Evolutionary conservation across 345 rosid genomes (phyloP), one percentile per base, ranked within the genome.

Genomic region (Sapria himalayana): DNA sequence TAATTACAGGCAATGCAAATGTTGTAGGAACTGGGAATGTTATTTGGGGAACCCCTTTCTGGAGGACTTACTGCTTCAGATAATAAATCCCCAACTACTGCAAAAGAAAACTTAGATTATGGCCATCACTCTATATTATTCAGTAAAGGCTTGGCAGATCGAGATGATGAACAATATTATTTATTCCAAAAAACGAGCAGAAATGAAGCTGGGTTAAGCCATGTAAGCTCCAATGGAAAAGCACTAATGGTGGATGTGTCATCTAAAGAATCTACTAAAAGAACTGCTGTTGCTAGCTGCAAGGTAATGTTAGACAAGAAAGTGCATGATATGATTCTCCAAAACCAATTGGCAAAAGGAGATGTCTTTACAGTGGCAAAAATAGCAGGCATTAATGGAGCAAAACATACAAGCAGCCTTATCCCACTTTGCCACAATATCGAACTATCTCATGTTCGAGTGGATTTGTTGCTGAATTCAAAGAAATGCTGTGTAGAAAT

Each of bases 231-330:
- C 40, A 23, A 57, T 1, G 86, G 94, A 34, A 89, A 76, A 60
- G 95, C 95, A 7, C 77, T 74, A 52, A 89, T 82, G 98, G 92
- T 89, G 48, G 86, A 89, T 59, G 98, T 79, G 51, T 82, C 93
- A 31, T 66, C 73, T 12, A 89, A 89, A 45, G 70, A 60, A 45
- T 41, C 33, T 39, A 76, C 60, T 33, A 74, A 61, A 39, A 69
- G 95, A 67, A 72, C 66, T 13, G 95, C 95, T 29, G 36, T 56
- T 22, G 93, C 98, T 32, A 74, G 58, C 19, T 73, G 95, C 63
- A 82, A 73, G 63, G 92, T 89, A 7, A 24, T 63, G 48, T 48
- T 89, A 5, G 98, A 93, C 4, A 60, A 66, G 53, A 55, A 45
- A 51, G 95, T 79, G 51, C 82, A 68, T 24, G 76, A 74, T 60